A percentile compares a stretch with the other conserved stretches of the same genome.
phyloP scores from a whole-genome alignment of 306 rosid species.

The Parietaria judaica region DNA sequence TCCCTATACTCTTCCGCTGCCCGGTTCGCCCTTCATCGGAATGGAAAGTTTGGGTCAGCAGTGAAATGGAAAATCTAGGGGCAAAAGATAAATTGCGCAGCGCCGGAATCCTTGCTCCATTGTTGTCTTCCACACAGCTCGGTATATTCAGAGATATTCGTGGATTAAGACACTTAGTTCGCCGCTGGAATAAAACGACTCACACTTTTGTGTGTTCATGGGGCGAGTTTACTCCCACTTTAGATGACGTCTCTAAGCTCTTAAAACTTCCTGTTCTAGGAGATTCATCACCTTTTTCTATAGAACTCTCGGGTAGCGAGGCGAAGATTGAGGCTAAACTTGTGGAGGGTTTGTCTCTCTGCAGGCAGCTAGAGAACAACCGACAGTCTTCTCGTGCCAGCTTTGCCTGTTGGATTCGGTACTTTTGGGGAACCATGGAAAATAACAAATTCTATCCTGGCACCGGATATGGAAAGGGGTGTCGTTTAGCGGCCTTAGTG shows the following conservation, averaged over 20 bases:
- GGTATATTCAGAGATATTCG: not conserved
- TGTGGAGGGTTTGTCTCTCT: not conserved
- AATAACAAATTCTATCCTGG: not conserved
- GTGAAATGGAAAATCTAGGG: slow-evolving; percentile 3
- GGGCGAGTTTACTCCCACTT: slow-evolving; percentile 10
- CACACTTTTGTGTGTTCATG: slow-evolving; percentile 3
- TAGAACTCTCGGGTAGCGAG: not conserved
- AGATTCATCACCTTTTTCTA: not conserved
- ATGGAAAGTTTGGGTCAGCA: slow-evolving; percentile 1
- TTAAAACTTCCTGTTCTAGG: not conserved
- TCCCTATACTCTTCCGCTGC: not conserved
- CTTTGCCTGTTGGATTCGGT: slow-evolving; percentile 9
- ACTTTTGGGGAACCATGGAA: slow-evolving; percentile 1
- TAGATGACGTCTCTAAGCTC: slow-evolving; percentile 1
- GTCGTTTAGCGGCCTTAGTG: slow-evolving; percentile 2
- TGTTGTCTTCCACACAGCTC: slow-evolving; percentile 2
- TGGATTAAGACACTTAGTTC: slow-evolving; percentile 4
- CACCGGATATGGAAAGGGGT: not conserved
- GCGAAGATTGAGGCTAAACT: not conserved
- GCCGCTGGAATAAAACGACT: slow-evolving; percentile 6
- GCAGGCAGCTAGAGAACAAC: slow-evolving; percentile 1
- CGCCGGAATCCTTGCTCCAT: slow-evolving; percentile 1
- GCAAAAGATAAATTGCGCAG: not conserved
- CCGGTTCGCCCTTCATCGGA: not conserved
- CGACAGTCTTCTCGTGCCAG: slow-evolving; percentile 4